phyloP scores from a whole-genome alignment of 2,329 filamentous ascomycete species.

The Tympanopsis confertula region DNA sequence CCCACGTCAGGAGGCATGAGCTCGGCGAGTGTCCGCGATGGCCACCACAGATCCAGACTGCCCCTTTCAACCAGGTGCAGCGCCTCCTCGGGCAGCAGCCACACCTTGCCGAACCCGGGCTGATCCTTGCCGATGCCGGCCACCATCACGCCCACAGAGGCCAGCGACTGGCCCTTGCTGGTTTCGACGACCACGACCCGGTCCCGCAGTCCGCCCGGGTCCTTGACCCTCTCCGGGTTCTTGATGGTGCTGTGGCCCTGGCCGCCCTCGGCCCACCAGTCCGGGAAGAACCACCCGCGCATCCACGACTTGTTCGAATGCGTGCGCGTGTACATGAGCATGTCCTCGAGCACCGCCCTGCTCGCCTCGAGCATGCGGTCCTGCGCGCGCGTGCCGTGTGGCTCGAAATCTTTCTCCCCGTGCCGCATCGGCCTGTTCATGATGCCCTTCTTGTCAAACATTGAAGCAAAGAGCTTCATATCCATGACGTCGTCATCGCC shows the following conservation, averaged over 20 bases:
- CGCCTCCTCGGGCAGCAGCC: slow-evolving; percentile 85
- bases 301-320: slow-evolving; percentile 58
- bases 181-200: slow-evolving; percentile 58
- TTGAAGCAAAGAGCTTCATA: slow-evolving; percentile 59
- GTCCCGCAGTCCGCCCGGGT: slow-evolving; percentile 17
- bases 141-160: slow-evolving; percentile 61
- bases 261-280: slow-evolving; percentile 29
- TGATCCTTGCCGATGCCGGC: slow-evolving; percentile 36
- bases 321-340: slow-evolving; percentile 64
- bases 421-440: slow-evolving; percentile 65
- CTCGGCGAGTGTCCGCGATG: slow-evolving; percentile 37
- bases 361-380: slow-evolving; percentile 68
- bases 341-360: slow-evolving; percentile 78
- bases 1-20: slow-evolving; percentile 23
- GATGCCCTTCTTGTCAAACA: slow-evolving; percentile 36
- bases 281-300: slow-evolving; percentile 64
- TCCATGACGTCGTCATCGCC: slow-evolving; percentile 75
- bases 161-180: slow-evolving; percentile 60
- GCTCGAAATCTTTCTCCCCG: slow-evolving; percentile 95
- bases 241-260: slow-evolving; percentile 6
- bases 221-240: slow-evolving; percentile 10
- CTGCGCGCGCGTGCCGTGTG: slow-evolving; percentile 77
- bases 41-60: slow-evolving; percentile 79
- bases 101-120: slow-evolving; percentile 51
- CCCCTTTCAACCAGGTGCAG: slow-evolving; percentile 82